Evolutionary conservation across 805 yeast species (phyloP), one percentile per base, ranked within the genome.

Genomic region (Wickerhamiella brachini): DNA sequence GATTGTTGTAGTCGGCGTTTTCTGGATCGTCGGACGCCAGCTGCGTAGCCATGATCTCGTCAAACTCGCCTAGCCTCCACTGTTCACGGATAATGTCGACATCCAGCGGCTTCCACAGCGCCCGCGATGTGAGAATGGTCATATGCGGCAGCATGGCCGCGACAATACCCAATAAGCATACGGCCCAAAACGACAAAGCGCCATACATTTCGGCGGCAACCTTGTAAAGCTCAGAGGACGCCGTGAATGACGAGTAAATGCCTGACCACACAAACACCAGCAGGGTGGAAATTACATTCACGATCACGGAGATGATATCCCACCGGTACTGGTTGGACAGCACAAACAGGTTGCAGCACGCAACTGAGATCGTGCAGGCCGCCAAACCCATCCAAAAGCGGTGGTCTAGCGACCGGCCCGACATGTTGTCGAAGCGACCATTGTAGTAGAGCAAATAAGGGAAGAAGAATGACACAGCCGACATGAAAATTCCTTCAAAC

Each of bases 221-320:
- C 48, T 75, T 73, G 64, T 78, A 85, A 55, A 80, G 79, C 57
- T 80, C 85, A 3, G 70, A 72, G 8, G 84, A 72, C 51, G 66
- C 64, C 6, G 65, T 54, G 39, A 75, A 64, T 4, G 79, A 65
- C 24, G 86, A 76, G 83, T 89, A 85, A n/a, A 80, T 76, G n/a
- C 88, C 89, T 3, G 85, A 74, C 94, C 94, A 85, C 63, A 80
- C 75, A 61, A 74, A 83, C 22, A 84, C 72, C 46, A 83, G 57
- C 56, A 83, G 63, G 47, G 74, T 71, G 10, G 88, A 81, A 45
- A 85, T 61, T 1, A 73, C 68, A 53, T 71, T 68, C 54, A 83
- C 72, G 24, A 79, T 59, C 29, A 74, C 50, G 20, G 85, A 73
- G 26, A 85, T 62, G 81, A 83, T 79, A 66, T 85, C 94, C 94